These are phyloP conservation scores for Diplocarpon mali DNA, from an alignment of 2,329 filamentous ascomycete species.

Conservation along the genomic window DNA sequence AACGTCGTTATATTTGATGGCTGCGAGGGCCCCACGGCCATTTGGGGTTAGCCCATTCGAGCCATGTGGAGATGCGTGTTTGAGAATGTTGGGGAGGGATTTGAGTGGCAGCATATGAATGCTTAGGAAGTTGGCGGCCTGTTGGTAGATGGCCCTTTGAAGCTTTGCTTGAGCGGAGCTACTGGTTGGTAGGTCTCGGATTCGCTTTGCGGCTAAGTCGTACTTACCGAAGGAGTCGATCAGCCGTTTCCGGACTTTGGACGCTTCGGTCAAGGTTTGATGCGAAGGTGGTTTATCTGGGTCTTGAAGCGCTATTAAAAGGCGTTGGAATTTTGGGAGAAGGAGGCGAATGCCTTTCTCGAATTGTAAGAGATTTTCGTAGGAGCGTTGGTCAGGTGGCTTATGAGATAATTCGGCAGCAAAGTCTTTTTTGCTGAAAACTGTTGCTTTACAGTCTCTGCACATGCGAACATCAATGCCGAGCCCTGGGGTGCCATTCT, in stretches of 20 bases:
- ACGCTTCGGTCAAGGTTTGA: slow-evolving; percentile 53
- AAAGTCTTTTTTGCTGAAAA: slow-evolving; percentile 61
- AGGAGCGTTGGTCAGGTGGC: slow-evolving; percentile 51
- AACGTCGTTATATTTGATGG: slow-evolving; percentile 47
- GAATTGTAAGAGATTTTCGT: slow-evolving; percentile 59
- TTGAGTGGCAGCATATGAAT: slow-evolving; percentile 66
- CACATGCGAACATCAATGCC: slow-evolving; percentile 84
- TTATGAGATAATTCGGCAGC: slow-evolving; percentile 43
- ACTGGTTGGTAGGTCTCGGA: slow-evolving; percentile 54
- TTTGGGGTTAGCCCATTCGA: slow-evolving; percentile 29
- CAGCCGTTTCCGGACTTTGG: slow-evolving; percentile 58
- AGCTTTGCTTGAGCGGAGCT: slow-evolving; percentile 51
- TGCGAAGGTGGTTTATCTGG: slow-evolving; percentile 39
- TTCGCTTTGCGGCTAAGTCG: slow-evolving; percentile 54
- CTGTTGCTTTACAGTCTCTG: slow-evolving; percentile 66
- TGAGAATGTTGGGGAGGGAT: slow-evolving; percentile 46
- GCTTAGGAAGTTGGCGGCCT: slow-evolving; percentile 58
- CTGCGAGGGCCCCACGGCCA: slow-evolving; percentile 36
- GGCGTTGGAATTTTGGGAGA: slow-evolving; percentile 57
- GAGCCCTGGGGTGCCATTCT: slow-evolving; percentile 41
- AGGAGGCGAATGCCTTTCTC: slow-evolving; percentile 59
- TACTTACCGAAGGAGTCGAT: slow-evolving; percentile 65
- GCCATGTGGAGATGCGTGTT: slow-evolving; percentile 45
- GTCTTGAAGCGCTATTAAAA: slow-evolving; percentile 53
- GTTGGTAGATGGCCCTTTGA: slow-evolving; percentile 58